Evolutionary conservation across 2,329 filamentous ascomycete genomes (phyloP), one percentile per base, ranked within the genome.

Genomic region (Sporothrix curviconia): DNA sequence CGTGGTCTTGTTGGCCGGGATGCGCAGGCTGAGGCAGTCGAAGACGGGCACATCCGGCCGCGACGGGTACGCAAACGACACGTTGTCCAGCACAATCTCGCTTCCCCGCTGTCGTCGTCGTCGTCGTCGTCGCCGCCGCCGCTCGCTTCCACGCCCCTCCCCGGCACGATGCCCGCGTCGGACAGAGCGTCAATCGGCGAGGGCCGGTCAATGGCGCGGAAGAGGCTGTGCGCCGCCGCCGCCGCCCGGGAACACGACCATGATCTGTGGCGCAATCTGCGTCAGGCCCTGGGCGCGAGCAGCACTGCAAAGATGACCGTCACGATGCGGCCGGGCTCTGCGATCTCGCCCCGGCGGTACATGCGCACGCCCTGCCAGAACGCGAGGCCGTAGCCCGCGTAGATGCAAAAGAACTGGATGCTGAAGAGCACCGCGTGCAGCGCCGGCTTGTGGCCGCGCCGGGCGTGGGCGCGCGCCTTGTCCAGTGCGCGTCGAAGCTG

Each of bases 241-340:
- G 19, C 43, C 66, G 54, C 94, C 86, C 69, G 96, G 72, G 96
- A n/a, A 95, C 3, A 92, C 89, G 54, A 92, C 92, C 60, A 96
- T 91, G 79, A 96, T 90, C 65, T 95, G 86, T 28, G 90, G 82
- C 81, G 96, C 86, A 69, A 96, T 79, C 62, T 96, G 92, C 17
- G 86, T 96, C 30, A 97, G 71, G 32, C 96, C 82, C 34, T 83
- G 52, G 4, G 43, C 54, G 54, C 54, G 22, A 56, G 25, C 22
- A 56, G 5, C 9, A 56, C 36, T 11, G 54, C 54, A 28, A 56
- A 42, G 14, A 56, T 50, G 22, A 42, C 54, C 71, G 75, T 78
- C 28, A 79, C 72, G 9, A 80, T 72, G n/a, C 39, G 47, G 14
- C 53, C 53, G 3, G 53, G 53, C n/a, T 74, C 63, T 0, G 63